Evolutionary conservation across 495 filamentous ascomycete species (phyloP).

Genomic region (Immersiella caudata): DNA sequence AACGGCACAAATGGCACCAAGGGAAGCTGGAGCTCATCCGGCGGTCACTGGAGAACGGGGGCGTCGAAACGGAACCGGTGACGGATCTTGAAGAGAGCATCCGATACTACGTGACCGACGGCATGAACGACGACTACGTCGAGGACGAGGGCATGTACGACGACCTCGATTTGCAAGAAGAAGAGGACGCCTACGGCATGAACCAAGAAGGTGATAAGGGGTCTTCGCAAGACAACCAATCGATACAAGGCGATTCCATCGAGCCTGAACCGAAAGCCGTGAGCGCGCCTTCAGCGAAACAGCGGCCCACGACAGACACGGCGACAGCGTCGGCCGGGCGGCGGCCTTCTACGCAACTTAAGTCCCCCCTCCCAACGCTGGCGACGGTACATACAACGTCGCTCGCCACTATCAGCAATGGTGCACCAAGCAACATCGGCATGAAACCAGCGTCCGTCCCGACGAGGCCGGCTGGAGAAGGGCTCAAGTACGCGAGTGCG

Average conservation of each 20-base stretch:
- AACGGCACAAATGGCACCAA: constrained; percentile 96
- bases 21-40: constrained; percentile 88
- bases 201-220: constrained; percentile 78
- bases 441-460: constrained; percentile 96
- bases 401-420: constrained; percentile 63
- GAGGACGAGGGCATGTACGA: constrained; percentile 94
- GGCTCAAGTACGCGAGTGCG: constrained; percentile 93
- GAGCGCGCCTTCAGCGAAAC: constrained; percentile 49
- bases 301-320: constrained; percentile 55
- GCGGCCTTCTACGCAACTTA: constrained; percentile 87
- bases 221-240: constrained; percentile 94
- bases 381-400: constrained; percentile 76
- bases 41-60: constrained; percentile 88
- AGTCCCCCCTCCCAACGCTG: constrained; percentile 86
- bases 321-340: constrained; percentile 57
- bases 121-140: constrained; percentile 82
- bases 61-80: constrained; percentile 82
- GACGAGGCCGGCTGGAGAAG: constrained; percentile 80
- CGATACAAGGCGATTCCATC: constrained; percentile 78
- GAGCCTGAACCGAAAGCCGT: constrained; percentile 63
- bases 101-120: constrained; percentile 90
- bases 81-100: constrained; percentile 87
- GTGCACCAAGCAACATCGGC: constrained; percentile 48
- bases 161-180: constrained; percentile 87
- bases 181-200: constrained; percentile 84